A percentile compares a stretch with the other conserved stretches of the same genome.
Evolutionary conservation across 257 asterid genomes (phyloP).

Genomic region (Coffea eugenioides): DNA sequence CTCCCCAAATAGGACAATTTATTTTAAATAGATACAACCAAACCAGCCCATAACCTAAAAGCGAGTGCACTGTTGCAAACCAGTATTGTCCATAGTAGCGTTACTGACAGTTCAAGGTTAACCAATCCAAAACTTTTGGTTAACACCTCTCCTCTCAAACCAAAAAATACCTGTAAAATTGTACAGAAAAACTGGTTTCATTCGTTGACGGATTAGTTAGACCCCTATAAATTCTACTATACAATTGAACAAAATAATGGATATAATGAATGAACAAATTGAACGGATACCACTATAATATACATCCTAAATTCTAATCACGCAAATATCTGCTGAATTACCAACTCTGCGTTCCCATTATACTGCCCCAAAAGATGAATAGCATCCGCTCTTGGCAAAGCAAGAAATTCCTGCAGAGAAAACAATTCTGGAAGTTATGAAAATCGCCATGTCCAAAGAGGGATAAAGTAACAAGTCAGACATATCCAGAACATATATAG

Average conservation of each 20-base stretch:
- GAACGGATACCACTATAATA: background rate
- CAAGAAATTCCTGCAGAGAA: slow-evolving; percentile 85
- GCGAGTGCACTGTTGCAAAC: background rate
- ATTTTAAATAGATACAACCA: background rate
- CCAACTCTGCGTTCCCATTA: slow-evolving; percentile 87
- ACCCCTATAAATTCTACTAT: background rate
- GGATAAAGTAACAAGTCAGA: background rate
- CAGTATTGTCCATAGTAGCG: too few relatives aligned
- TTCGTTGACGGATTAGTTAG: background rate
- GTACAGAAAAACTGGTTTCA: too few relatives aligned
- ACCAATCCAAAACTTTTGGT: slow-evolving; percentile 12
- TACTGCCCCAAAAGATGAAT: slow-evolving; percentile 94
- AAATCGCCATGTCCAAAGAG: background rate
- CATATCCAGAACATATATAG: background rate
- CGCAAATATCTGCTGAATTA: slow-evolving; percentile 86
- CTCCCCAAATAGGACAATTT: too few relatives aligned
- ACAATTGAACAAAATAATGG: slow-evolving; percentile 18
- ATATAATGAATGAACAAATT: slow-evolving; percentile 25
- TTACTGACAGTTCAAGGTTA: background rate
- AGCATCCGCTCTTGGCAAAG: slow-evolving; percentile 94
- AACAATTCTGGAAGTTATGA: background rate
- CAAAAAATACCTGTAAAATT: background rate
- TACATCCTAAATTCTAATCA: slow-evolving; percentile 23
- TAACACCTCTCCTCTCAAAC: background rate
- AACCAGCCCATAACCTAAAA: background rate